phyloP scores from a whole-genome alignment of 768 basidiomycete genomes.

The Infundibulicybe gibba region DNA sequence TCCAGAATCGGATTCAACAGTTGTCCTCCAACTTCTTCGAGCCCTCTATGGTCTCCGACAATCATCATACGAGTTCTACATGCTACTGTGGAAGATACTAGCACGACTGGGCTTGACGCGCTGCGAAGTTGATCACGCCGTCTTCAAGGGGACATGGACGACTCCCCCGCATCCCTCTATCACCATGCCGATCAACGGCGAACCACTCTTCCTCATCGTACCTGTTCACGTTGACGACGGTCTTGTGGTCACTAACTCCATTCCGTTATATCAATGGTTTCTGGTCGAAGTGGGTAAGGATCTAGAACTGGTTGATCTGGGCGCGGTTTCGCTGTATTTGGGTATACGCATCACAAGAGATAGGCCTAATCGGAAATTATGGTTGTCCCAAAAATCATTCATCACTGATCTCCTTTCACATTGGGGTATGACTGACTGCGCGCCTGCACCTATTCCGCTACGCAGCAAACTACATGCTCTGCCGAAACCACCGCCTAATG shows the following conservation, averaged over 20 bases:
- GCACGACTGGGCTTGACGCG: slow-evolving; percentile 9
- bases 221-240: slow-evolving; percentile 24
- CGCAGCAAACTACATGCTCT: not conserved
- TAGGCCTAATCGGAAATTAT: not conserved
- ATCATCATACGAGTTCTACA: slow-evolving; percentile 20
- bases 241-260: slow-evolving; percentile 14
- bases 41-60: slow-evolving; percentile 33
- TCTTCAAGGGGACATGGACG: slow-evolving; percentile 14
- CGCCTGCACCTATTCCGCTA: slow-evolving; percentile 1
- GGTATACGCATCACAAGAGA: slow-evolving; percentile 8
- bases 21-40: slow-evolving; percentile 12
- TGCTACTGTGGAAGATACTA: slow-evolving; percentile 10
- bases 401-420: slow-evolving; percentile 6
- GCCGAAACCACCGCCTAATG: slow-evolving; percentile 3
- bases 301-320: slow-evolving; percentile 12
- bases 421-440: slow-evolving; percentile 9
- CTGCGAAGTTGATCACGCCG: slow-evolving; percentile 20
- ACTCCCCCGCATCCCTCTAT: slow-evolving; percentile 13
- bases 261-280: slow-evolving; percentile 13
- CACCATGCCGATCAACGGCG: slow-evolving; percentile 10
- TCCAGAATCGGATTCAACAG: slow-evolving; percentile 7
- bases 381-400: not conserved
- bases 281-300: not conserved
- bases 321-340: slow-evolving; percentile 4
- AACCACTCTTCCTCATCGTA: slow-evolving; percentile 11